A percentile compares a stretch with the other conserved stretches of the same genome.
phyloP scores from a whole-genome alignment of 495 filamentous ascomycete genomes.

The Glonium stellatum region DNA sequence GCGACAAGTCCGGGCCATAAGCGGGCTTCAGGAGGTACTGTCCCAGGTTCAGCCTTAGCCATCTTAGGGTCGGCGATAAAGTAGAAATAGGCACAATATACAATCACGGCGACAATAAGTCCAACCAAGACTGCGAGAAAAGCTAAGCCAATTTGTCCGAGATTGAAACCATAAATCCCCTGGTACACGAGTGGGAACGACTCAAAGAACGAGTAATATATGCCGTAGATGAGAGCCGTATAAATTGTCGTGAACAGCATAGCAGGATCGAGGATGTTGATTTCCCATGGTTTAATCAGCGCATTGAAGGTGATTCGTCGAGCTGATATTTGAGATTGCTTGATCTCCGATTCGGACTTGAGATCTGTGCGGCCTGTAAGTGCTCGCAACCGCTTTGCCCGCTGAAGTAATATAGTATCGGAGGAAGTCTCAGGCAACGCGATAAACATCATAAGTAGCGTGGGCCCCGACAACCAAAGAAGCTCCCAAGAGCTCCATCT shows the following conservation, averaged over 20 bases:
- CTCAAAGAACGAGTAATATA: conserved; percentile 66
- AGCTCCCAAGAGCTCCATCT: conserved; percentile 35
- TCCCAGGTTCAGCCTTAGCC: conserved; percentile 34
- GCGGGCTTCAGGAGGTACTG: conserved; percentile 42
- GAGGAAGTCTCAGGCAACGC: conserved; percentile 47
- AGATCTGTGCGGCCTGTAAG: conserved; percentile 29
- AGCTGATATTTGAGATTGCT: conserved; percentile 38
- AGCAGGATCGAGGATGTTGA: conserved; percentile 56
- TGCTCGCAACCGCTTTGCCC: conserved; percentile 44
- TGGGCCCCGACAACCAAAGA: conserved; percentile 39
- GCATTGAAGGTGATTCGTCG: conserved; percentile 45
- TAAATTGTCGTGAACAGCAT: conserved; percentile 56
- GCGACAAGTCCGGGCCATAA: conserved; percentile 50
- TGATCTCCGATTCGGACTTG: conserved; percentile 31
- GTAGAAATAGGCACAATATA: conserved; percentile 47
- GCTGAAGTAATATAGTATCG: conserved; percentile 46
- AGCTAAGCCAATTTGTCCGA: conserved; percentile 53
- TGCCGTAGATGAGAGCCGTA: conserved; percentile 55
- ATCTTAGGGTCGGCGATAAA: conserved; percentile 46
- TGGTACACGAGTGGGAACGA: conserved; percentile 62
- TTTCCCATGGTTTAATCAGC: conserved; percentile 55
- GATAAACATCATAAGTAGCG: conserved; percentile 43
- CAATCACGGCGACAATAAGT: conserved; percentile 44
- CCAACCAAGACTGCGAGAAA: conserved; percentile 56
- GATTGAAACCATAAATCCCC: conserved; percentile 52